Evolutionary conservation across 2,329 filamentous ascomycete genomes (phyloP).

Genomic region (Nigrograna mackinnonii): DNA sequence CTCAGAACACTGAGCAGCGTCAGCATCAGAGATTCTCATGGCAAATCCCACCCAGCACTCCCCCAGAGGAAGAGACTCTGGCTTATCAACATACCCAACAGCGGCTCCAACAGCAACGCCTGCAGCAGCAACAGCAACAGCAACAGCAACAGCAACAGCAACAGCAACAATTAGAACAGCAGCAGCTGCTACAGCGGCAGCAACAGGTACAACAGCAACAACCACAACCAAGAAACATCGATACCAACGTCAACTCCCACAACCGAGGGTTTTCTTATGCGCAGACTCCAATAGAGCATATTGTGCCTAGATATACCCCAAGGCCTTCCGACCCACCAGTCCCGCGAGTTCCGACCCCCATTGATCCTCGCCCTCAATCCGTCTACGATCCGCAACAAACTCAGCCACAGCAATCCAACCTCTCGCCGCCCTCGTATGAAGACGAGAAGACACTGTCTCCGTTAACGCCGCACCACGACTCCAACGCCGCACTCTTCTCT

Average conservation of each 20-base stretch:
- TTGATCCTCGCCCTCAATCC: constrained; percentile 32
- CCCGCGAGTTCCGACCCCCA: constrained; percentile 22
- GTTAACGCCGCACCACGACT: constrained; percentile 25
- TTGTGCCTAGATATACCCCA: too few relatives aligned
- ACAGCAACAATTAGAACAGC: not conserved
- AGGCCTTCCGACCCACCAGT: constrained; percentile 13
- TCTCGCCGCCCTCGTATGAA: constrained; percentile 19
- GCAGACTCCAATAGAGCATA: constrained; percentile 37
- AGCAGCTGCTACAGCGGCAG: constrained; percentile 1
- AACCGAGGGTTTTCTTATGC: constrained; percentile 40
- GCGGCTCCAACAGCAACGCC: constrained; percentile 7
- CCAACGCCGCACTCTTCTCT: constrained; percentile 10
- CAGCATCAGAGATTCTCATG: constrained; percentile 36
- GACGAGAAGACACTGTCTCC: constrained; percentile 29
- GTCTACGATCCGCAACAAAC: constrained; percentile 25
- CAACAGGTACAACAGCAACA: constrained; percentile 8
- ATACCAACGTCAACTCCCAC: constrained; percentile 18
- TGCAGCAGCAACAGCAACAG: constrained; percentile 8
- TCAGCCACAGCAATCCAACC: constrained; percentile 23
- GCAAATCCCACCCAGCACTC: constrained; percentile 30
- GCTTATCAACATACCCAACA: constrained; percentile 17
- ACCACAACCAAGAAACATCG: constrained; percentile 15
- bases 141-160: constrained; percentile 4
- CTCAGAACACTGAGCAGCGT: constrained; percentile 8
- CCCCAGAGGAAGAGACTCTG: constrained; percentile 20